Base-by-base conservation (phyloP, 2,329 filamentous ascomycete species). In the Clarireedia paspali region DNA sequence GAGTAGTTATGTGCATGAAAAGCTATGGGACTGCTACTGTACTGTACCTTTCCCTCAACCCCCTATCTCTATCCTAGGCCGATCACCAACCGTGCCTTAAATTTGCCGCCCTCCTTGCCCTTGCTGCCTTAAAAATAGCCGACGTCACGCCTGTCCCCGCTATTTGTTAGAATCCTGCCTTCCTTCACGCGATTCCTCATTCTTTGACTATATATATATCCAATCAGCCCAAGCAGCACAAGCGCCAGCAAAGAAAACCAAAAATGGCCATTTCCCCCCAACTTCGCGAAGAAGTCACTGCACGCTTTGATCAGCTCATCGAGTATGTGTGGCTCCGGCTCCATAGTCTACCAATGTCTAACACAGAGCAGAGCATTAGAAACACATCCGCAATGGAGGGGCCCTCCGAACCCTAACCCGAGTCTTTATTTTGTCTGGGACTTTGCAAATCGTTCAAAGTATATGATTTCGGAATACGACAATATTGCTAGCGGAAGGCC, bases 401-500 rank as follows among this genome's bases (percentile, higher is more conserved):
- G 58, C 50, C 56, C 60, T 27, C 62, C 62, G n/a, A 61, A 59
- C 15, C 64, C 64, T 34, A 63, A 70, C 55, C 62, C 64, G 17
- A 30, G 39, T 15, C 68, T 75, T 42, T 71, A 64, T 53, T 65
- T 72, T 60, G 59, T 73, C 34, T 75, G 71, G 71, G 72, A 75
- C 60, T 76, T 75, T 60, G 70, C 70, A 47, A 69, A 66, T 56
- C 69, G 72, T 38, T 72, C 71, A n/a, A 63, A 68, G 39, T 75
- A 74, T 59, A 73, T 74, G 65, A 68, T 73, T 60, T 66, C 65
- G 6, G 72, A 74, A 66, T 66, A 75, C 24, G 70, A 75, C 17
- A 72, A 71, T 44, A 69, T 74, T 52, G 63, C 65, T 17, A 64
- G 64, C 24, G 71, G 72, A 14, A 60, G 63, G 47, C 62, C 67